phyloP scores from a whole-genome alignment of 208 protist genomes.

The Lotmaria passim region DNA sequence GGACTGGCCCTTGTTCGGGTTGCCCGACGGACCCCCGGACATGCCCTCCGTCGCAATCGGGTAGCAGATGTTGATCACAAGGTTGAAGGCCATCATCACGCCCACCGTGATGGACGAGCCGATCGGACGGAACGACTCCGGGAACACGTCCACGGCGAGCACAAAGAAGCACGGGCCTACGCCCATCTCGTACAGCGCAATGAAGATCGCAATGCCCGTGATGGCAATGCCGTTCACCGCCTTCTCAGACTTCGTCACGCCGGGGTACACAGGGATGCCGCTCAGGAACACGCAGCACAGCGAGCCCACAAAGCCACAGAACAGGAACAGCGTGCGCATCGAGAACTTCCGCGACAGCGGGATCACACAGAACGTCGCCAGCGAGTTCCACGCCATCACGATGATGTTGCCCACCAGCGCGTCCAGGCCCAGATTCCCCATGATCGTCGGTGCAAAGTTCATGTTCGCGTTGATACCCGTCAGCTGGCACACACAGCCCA shows the following conservation, averaged over 20 bases:
- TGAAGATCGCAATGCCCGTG: constrained; percentile 64
- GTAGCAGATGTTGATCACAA: constrained; percentile 69
- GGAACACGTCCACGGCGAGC: constrained; percentile 66
- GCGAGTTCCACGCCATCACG: constrained; percentile 69
- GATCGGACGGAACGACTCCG: constrained; percentile 56
- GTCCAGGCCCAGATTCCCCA: constrained; percentile 41
- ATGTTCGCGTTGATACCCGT: constrained; percentile 80
- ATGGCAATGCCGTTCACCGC: constrained; percentile 46
- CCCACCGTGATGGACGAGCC: constrained; percentile 53
- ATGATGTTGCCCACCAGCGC: constrained; percentile 63
- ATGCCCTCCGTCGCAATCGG: constrained; percentile 66
- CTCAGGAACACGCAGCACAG: constrained; percentile 58
- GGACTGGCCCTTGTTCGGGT: constrained; percentile 68
- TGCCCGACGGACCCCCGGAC: constrained; percentile 59
- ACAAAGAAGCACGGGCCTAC: constrained; percentile 66
- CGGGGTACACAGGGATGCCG: constrained; percentile 62
- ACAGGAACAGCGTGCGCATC: constrained; percentile 56
- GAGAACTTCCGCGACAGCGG: constrained; percentile 48
- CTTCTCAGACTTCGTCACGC: constrained; percentile 34
- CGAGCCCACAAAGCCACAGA: constrained; percentile 35
- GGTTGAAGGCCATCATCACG: constrained; percentile 61
- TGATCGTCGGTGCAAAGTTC: constrained; percentile 75
- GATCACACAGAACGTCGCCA: constrained; percentile 53
- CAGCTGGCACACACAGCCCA: constrained; percentile 54
- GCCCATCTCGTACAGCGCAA: constrained; percentile 56